Base-by-base conservation (phyloP, 441 rosid genomes). In the Bruguiera hainesii region DNA sequence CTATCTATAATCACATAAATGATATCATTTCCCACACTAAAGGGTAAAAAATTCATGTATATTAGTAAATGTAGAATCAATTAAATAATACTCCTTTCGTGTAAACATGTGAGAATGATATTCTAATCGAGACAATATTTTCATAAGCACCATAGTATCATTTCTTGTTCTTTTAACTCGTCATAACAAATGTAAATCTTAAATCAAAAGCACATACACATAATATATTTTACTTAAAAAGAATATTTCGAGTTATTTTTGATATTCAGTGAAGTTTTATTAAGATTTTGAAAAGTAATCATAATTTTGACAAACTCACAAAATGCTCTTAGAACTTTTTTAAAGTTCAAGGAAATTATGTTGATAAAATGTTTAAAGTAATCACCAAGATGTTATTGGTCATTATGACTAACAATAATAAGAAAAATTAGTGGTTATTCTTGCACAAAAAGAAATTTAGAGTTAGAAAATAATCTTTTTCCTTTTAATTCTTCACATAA, bases 191-290 rank as follows among this genome's bases (percentile, higher is more conserved):
- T 3, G 39, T 28, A 50, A 31, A 68, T 8, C 13, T 19, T 58
- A 56, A 39, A 62, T 63, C 61, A 49, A 67, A 68, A 20, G 59
- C 30, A 35, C 16, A 63, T 3, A 42, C 35, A 59, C 59, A 60
- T 15, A 56, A 51, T 1, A 63, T 56, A 49, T 29, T 63, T 21
- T 42, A 61, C 23, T 29, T 37, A 11, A 13, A 20, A 61, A 11
- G 10, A 23, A 35, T 35, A 35, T 29, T 61, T 61, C 5, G 7
- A 42, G 20, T 61, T 7, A 7, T 7, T 11, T 15, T 39, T 20
- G 39, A 35, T 3, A 20, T 28, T n/a, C 3, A 30, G 7, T 29
- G 4, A 29, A 29, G 3, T 3, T 29, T 30, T 0, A 5, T 5
- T 30, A 30, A 30, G 39, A 20, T 26, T 20, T 42, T 18, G 13